Base-by-base conservation (phyloP, 2,329 filamentous ascomycete species). In the Ophiostoma himal-ulmi region DNA sequence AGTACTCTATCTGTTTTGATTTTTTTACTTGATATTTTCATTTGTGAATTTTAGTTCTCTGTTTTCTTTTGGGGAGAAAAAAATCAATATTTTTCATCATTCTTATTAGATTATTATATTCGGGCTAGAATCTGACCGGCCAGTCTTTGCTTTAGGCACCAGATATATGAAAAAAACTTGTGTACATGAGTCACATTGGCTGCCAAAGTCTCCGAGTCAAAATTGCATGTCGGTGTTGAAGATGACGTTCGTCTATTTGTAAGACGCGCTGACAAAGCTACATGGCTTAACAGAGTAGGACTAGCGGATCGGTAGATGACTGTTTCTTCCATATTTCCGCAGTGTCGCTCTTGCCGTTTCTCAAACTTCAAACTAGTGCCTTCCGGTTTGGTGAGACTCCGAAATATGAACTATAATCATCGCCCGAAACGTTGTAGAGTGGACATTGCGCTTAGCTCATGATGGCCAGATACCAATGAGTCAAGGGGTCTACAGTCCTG, bases 321-420 rank as follows among this genome's bases (percentile, higher is more conserved):
- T 26, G 11, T 11, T 17, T 11, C 39, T 57, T n/a, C 10, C 10
- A 26, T 57, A 57, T 57, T 26, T 14, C n/a, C 22, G 30, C n/a
- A 54, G 20, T 54, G 48, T 57, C n/a, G 52, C n/a, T 57, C 52
- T 57, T 57, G 52, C 52, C 10, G 52, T 57, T 57, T 57, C 22
- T 22, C 22, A 48, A 17, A 48, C 17, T 17, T 48, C 1, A 48
- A 20, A 48, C 8, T 17, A 22, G n/a, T 6, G 11, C 22, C 52
- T 57, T 57, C 52, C 44, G 17, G 26, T 57, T 57, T 10, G 14
- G n/a, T 57, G 11, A 26, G 26, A 57, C n/a, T 26, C 52, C 52
- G 52, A 57, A 57, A 26, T 11, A 11, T 26, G 52, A 57, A 26
- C 7, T 57, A 22, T 22, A 57, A 57, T 10, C n/a, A 8, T 10